Conservation (phyloP, 2,329 filamentous ascomycete genomes). For the Aspergillus clavatus region DNA sequence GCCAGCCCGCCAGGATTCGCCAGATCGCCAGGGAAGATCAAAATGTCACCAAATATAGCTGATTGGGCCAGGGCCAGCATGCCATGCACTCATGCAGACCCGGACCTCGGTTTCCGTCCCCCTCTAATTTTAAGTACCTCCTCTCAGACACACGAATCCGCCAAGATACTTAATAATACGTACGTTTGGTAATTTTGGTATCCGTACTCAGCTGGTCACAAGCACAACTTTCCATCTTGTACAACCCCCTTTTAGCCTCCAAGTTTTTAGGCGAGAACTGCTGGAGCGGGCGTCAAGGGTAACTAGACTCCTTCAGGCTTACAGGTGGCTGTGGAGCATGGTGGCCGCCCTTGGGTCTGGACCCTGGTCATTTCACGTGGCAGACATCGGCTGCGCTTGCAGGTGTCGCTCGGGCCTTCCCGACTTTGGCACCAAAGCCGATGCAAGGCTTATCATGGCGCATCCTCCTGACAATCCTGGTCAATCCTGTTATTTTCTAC, state of each 20-base stretch:
- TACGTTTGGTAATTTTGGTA: background rate
- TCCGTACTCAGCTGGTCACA: too few species aligned
- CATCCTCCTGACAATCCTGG: conserved; percentile 7
- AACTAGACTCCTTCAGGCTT: conserved; percentile 6
- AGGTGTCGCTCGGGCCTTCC: conserved; percentile 22
- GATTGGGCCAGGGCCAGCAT: too few species aligned
- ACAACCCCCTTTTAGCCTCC: background rate
- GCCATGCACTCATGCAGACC: background rate
- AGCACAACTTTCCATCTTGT: too few species aligned
- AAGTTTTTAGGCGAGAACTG: conserved; percentile 16
- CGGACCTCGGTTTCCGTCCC: background rate
- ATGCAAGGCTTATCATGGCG: conserved; percentile 16
- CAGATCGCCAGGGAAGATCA: too few species aligned
- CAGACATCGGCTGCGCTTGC: conserved; percentile 18
- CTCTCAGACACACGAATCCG: too few species aligned
- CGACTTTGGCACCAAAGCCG: conserved; percentile 29
- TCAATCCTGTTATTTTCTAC: conserved; percentile 4
- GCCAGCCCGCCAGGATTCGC: background rate
- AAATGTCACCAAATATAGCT: background rate
- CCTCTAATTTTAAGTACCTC: too few species aligned
- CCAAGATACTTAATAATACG: too few species aligned
- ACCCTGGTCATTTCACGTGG: conserved; percentile 25
- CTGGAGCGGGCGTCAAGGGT: conserved; percentile 21
- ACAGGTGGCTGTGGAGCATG: conserved; percentile 10
- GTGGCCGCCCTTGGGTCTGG: conserved; percentile 16